Evolutionary conservation across 805 yeast species (phyloP).

Genomic region (Kregervanrija delftensis): DNA sequence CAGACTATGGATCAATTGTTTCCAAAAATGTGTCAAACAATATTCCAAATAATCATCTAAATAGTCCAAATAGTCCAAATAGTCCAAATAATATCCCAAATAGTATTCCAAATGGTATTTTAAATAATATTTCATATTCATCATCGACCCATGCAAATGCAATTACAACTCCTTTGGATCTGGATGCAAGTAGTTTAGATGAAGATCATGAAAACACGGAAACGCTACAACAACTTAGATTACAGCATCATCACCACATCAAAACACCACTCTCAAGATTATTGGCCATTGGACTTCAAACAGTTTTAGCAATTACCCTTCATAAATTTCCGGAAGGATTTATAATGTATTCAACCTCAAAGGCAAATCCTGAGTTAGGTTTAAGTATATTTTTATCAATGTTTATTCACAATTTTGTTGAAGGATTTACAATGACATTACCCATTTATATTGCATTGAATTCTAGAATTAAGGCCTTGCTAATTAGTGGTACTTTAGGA

Average conservation of each 20-base stretch:
- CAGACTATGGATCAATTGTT: background rate
- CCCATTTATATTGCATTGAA: slow-evolving; percentile 78
- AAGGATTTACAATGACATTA: slow-evolving; percentile 89
- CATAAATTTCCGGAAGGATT: slow-evolving; percentile 97
- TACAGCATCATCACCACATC: slow-evolving; percentile 60
- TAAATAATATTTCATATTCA: too few species aligned
- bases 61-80: too few species aligned
- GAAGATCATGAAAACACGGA: slow-evolving; percentile 6
- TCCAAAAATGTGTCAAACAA: background rate
- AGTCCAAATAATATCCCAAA: too few species aligned
- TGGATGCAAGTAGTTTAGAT: background rate
- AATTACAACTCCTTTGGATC: too few species aligned
- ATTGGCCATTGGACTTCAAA: slow-evolving; percentile 85
- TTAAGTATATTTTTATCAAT: slow-evolving; percentile 76
- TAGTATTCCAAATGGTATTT: too few species aligned
- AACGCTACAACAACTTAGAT: background rate
- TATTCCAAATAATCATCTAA: background rate
- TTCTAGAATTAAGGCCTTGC: slow-evolving; percentile 53
- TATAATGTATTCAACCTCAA: slow-evolving; percentile 72
- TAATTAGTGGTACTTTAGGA: slow-evolving; percentile 63
- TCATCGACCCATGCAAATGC: too few species aligned
- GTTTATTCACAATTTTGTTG: slow-evolving; percentile 85
- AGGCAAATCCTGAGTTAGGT: slow-evolving; percentile 64
- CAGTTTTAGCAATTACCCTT: slow-evolving; percentile 76
- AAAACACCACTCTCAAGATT: slow-evolving; percentile 71